Conservation (phyloP, 345 rosid species). For the Lepidium aucheri region DNA sequence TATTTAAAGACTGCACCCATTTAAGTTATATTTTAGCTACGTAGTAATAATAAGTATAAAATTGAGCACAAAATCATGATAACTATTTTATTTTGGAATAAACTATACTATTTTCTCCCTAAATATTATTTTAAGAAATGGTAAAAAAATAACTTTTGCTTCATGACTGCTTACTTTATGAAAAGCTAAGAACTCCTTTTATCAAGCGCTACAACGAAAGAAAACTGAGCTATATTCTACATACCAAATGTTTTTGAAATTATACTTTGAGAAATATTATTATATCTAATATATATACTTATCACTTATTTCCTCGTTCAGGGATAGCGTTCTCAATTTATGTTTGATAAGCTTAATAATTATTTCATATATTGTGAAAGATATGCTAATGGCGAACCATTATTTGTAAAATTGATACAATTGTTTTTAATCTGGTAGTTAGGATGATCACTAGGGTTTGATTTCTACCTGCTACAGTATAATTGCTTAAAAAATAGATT, state of each 20-base stretch:
- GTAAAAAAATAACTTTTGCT: background rate
- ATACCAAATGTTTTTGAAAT: background rate
- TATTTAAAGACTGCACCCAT: no score
- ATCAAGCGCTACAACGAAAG: slow-evolving; percentile 3
- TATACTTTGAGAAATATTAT: background rate
- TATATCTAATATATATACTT: background rate
- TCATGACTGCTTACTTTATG: slow-evolving; percentile 16
- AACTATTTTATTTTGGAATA: background rate
- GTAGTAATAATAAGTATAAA: background rate
- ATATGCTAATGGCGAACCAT: background rate
- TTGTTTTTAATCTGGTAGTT: no score
- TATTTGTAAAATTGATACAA: background rate
- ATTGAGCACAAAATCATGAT: background rate
- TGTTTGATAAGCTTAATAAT: background rate
- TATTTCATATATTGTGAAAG: background rate
- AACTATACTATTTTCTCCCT: background rate
- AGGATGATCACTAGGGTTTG: no score
- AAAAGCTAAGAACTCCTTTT: slow-evolving; percentile 3
- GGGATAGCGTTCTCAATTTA: background rate
- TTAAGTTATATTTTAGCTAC: background rate
- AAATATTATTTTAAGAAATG: background rate
- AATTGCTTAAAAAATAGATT: no score
- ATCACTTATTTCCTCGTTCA: background rate
- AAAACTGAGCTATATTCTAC: background rate
- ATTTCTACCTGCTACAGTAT: no score